Percentiles rank a stretch among this genome's conserved stretches.
phyloP scores from a whole-genome alignment of 1,139 yeast species.

The Geotrichum restrictum region DNA sequence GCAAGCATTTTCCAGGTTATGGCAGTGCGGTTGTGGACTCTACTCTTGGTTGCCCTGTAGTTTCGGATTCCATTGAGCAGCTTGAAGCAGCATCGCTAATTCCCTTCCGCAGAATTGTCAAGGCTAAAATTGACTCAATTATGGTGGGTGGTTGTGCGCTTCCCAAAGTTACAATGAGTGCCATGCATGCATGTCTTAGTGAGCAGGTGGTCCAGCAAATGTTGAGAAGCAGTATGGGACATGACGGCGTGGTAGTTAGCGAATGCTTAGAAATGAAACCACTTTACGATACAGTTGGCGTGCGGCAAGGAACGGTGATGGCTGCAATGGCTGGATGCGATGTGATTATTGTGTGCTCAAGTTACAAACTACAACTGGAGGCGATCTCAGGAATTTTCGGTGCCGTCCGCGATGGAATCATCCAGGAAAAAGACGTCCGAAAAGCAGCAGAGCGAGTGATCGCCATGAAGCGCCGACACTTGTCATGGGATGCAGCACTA shows the following conservation, averaged over 20 bases:
- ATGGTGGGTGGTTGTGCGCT: constrained; percentile 67
- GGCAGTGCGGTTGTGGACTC: constrained; percentile 61
- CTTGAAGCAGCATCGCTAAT: constrained; percentile 49
- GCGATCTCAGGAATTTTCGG: constrained; percentile 54
- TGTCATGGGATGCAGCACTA: constrained; percentile 50
- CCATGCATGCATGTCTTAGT: constrained; percentile 60
- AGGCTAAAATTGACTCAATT: constrained; percentile 53
- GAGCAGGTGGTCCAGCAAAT: constrained; percentile 55
- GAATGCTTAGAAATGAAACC: constrained; percentile 69
- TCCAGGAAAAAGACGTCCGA: constrained; percentile 48
- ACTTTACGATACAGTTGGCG: constrained; percentile 57
- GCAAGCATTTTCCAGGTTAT: constrained; percentile 66
- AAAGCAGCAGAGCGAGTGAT: constrained; percentile 48
- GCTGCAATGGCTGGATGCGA: constrained; percentile 66
- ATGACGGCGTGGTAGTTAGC: constrained; percentile 58
- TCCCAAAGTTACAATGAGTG: constrained; percentile 60
- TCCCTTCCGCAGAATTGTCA: constrained; percentile 53
- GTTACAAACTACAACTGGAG: constrained; percentile 53
- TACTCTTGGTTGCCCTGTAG: constrained; percentile 55
- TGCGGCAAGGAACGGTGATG: constrained; percentile 62
- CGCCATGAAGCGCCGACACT: constrained; percentile 44
- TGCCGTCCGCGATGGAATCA: constrained; percentile 52
- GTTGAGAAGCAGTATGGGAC: constrained; percentile 51
- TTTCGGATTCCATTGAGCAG: constrained; percentile 55
- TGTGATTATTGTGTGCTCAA: constrained; percentile 60